Conservation (phyloP, 2,329 filamentous ascomycete species). For the Colletotrichum ledebouriae region DNA sequence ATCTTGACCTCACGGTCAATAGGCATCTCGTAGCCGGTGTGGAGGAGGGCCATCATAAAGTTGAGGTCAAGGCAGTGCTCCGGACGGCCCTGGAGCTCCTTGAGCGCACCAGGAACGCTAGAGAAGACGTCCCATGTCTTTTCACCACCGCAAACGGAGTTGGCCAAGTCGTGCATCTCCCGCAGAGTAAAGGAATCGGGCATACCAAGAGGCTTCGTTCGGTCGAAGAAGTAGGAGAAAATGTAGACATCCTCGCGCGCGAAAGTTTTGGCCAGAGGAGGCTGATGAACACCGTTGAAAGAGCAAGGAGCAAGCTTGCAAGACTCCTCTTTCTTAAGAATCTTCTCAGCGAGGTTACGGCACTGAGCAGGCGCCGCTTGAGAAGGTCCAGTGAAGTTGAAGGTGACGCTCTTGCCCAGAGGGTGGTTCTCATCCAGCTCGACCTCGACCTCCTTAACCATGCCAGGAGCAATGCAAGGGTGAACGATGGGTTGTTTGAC, state of each 20-base stretch:
- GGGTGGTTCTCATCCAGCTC: constrained; percentile 75
- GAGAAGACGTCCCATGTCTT: constrained; percentile 84
- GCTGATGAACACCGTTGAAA: constrained; percentile 98
- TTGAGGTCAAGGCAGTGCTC: constrained; percentile 96
- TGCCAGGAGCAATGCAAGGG: constrained; percentile 88
- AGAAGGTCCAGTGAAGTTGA: constrained; percentile 90
- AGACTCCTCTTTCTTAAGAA: constrained; percentile 85
- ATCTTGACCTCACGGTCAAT: constrained; percentile 96
- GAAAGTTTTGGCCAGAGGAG: constrained; percentile 92
- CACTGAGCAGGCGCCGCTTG: constrained; percentile 86
- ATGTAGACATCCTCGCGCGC: constrained; percentile 92
- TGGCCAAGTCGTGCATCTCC: constrained; percentile 88
- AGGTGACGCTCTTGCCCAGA: constrained; percentile 73
- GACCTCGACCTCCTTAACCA: constrained; percentile 80
- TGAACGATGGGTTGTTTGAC: constrained; percentile 79
- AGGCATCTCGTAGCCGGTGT: constrained; percentile 98
- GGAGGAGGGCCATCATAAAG: constrained; percentile 93
- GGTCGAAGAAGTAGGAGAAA: constrained; percentile 98
- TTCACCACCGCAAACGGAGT: constrained; percentile 86
- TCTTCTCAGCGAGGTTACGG: constrained; percentile 89
- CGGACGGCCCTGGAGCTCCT: constrained; percentile 84
- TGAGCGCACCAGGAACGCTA: constrained; percentile 80
- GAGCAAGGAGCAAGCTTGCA: constrained; percentile 93
- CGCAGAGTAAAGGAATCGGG: constrained; percentile 95
- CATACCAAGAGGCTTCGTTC: constrained; percentile 94